Percentiles rank a stretch among this genome's conserved stretches.
Evolutionary conservation across 1,139 yeast species (phyloP).

Genomic region (Debaryomyces psychrophilus): DNA sequence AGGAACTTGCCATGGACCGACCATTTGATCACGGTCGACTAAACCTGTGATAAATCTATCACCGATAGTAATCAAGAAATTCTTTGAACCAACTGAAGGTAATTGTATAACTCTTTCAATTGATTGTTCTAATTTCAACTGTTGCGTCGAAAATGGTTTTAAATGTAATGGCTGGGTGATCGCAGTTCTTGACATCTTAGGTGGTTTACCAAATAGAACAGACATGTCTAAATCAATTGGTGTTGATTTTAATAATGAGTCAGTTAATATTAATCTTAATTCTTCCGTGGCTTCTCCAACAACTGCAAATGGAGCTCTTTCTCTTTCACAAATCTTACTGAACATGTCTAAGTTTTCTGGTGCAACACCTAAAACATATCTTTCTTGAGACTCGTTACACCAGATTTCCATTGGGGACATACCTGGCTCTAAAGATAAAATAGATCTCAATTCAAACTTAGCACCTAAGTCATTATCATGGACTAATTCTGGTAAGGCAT

Average conservation of each 20-base stretch:
- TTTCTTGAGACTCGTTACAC: conserved; percentile 99
- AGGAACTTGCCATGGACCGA: conserved; percentile 99
- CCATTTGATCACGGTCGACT: conserved; percentile 97
- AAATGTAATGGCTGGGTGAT: conserved; percentile 63
- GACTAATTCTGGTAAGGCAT: conserved; percentile 95
- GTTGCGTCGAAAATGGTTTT: conserved; percentile 42
- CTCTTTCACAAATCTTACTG: conserved; percentile 84
- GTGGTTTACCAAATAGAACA: conserved; percentile 95
- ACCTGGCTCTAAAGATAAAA: conserved; percentile 91
- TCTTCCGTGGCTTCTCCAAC: conserved; percentile 94
- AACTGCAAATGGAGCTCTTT: conserved; percentile 94
- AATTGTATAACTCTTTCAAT: conserved; percentile 79
- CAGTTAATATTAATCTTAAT: conserved; percentile 79
- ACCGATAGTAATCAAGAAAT: conserved; percentile 93
- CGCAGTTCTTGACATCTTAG: conserved; percentile 88
- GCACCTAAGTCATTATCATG: conserved; percentile 98
- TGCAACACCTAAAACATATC: conserved; percentile 92
- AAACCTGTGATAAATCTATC: conserved; percentile 96
- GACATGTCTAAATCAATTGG: conserved; percentile 98
- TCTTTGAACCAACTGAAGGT: conserved; percentile 95
- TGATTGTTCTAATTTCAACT: conserved; percentile 59
- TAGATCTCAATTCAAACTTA: conserved; percentile 84
- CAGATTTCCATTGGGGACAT: conserved; percentile 99
- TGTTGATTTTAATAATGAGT: conserved; percentile 69
- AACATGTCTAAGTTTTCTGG: conserved; percentile 76